Evolutionary conservation across 2,329 filamentous ascomycete species (phyloP).

Genomic region (Colletotrichum gigasporum): DNA sequence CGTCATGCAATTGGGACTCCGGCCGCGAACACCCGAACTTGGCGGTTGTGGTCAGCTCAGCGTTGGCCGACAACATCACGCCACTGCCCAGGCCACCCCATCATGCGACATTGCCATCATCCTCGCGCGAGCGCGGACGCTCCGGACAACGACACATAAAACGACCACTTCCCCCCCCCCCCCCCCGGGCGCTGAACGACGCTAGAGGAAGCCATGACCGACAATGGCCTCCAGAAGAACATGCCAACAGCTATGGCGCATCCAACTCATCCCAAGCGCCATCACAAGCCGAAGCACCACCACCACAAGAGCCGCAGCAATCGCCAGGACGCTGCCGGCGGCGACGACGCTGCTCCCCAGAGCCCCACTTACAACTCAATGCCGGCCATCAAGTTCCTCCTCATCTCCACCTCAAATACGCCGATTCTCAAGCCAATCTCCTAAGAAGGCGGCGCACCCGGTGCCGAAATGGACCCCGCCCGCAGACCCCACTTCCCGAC

Average conservation of each 20-base stretch:
- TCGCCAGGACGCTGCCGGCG: not conserved
- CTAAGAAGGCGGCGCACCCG: not conserved
- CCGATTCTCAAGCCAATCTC: conserved; percentile 23
- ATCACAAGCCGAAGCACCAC: conserved; percentile 1
- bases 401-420: conserved; percentile 7
- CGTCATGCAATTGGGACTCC: conserved; percentile 2
- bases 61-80: conserved; percentile 29
- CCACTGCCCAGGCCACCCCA: conserved; percentile 8
- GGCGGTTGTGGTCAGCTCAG: conserved; percentile 24
- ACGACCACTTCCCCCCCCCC: not conserved
- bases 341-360: not conserved
- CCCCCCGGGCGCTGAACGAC: not conserved
- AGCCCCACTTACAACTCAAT: conserved; percentile 13
- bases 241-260: conserved; percentile 26
- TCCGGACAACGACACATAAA: not conserved
- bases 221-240: conserved; percentile 22
- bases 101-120: conserved; percentile 30
- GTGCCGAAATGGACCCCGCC: conserved; percentile 37
- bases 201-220: not conserved
- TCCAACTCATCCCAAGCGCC: conserved; percentile 4
- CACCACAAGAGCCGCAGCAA: not conserved
- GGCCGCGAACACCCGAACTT: conserved; percentile 14
- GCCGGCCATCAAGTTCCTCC: conserved; percentile 13
- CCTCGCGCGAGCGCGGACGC: not conserved
- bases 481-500: conserved; percentile 42